Percentiles rank a stretch among this genome's conserved stretches.
phyloP scores from a whole-genome alignment of 495 filamentous ascomycete genomes.

The Daldinia childiae region DNA sequence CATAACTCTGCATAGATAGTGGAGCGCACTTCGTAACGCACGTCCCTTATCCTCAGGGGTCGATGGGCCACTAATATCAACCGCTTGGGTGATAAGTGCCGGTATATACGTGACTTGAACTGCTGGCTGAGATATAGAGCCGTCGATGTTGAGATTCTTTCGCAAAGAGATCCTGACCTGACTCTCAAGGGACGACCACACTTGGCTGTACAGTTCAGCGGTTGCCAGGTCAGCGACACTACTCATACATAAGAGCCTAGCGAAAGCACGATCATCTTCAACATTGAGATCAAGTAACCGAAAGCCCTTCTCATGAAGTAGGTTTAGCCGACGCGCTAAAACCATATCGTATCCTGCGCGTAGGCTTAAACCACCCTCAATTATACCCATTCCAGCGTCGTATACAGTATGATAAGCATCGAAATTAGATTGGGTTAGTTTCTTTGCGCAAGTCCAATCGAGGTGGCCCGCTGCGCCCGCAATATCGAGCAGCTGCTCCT shows the following conservation, averaged over 20 bases:
- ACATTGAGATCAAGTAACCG: slow-evolving; percentile 39
- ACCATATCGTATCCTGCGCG: slow-evolving; percentile 51
- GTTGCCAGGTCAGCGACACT: slow-evolving; percentile 42
- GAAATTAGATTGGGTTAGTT: slow-evolving; percentile 49
- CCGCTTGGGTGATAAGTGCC: slow-evolving; percentile 43
- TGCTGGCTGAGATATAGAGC: slow-evolving; percentile 41
- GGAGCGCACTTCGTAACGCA: slow-evolving; percentile 31
- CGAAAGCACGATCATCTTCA: slow-evolving; percentile 46
- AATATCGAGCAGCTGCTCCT: slow-evolving; percentile 52
- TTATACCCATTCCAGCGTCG: slow-evolving; percentile 45
- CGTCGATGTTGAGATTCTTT: slow-evolving; percentile 48
- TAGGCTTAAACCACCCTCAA: slow-evolving; percentile 27
- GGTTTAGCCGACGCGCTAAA: slow-evolving; percentile 41
- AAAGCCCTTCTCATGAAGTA: slow-evolving; percentile 41
- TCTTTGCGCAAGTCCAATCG: slow-evolving; percentile 50
- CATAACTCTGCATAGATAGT: slow-evolving; percentile 36
- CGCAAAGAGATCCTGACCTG: slow-evolving; percentile 32
- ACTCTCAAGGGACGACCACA: slow-evolving; percentile 42
- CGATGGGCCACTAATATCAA: slow-evolving; percentile 16
- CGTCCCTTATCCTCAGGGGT: slow-evolving; percentile 20
- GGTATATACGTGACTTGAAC: slow-evolving; percentile 53
- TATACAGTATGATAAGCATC: slow-evolving; percentile 47
- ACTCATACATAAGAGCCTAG: slow-evolving; percentile 51
- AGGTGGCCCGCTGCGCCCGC: slow-evolving; percentile 53
- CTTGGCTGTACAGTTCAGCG: slow-evolving; percentile 46